Conservation (phyloP, 1,284 basidiomycete genomes). For the Irpex sp. region DNA sequence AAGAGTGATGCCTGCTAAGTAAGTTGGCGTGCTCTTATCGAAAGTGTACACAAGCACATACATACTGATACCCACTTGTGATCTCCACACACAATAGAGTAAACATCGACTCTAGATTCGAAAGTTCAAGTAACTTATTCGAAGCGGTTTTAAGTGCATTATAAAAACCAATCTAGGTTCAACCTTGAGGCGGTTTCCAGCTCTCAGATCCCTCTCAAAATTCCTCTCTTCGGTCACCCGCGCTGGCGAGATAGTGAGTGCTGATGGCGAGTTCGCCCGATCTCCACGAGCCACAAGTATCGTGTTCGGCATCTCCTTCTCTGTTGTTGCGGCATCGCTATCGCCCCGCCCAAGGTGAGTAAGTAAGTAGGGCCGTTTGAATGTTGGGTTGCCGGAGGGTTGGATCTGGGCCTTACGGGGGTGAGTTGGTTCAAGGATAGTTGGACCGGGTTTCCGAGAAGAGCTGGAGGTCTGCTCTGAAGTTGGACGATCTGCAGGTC, state of each 20-base stretch:
- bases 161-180: background rate
- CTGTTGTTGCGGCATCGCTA: background rate
- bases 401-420: background rate
- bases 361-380: background rate
- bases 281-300: too few species aligned
- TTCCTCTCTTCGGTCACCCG: too few species aligned
- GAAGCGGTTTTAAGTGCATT: background rate
- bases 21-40: background rate
- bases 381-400: background rate
- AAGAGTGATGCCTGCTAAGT: background rate
- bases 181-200: background rate
- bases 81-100: background rate
- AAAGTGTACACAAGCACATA: background rate
- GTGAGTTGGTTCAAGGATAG: background rate
- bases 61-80: background rate
- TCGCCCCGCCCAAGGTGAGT: background rate
- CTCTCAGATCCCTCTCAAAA: background rate
- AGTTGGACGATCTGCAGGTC: too few species aligned
- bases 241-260: background rate
- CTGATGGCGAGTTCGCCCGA: background rate
- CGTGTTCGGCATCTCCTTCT: too few species aligned
- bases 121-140: background rate
- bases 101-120: too few species aligned
- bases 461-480: too few species aligned
- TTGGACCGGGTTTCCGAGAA: background rate